phyloP scores from a whole-genome alignment of 352 stramenopile species.

The Globisporangium carolinianum region DNA sequence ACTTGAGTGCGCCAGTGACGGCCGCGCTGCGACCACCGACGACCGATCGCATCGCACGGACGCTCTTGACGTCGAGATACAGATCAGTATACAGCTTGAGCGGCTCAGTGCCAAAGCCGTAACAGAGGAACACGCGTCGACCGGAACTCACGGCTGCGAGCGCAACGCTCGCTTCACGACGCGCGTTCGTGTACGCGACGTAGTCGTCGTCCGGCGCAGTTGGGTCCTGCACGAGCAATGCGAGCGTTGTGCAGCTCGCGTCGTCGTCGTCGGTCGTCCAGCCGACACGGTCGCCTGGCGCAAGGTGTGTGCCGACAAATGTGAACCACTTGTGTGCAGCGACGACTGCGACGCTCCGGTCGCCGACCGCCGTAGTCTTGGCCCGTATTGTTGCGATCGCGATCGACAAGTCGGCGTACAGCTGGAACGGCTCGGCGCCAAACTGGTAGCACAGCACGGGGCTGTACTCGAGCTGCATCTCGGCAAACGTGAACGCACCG shows the following conservation, averaged over 20 bases:
- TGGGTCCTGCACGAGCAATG: conserved; percentile 23
- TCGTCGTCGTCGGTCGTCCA: conserved; percentile 30
- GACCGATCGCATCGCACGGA: conserved; percentile 42
- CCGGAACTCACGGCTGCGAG: conserved; percentile 43
- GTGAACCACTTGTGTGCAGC: conserved; percentile 37
- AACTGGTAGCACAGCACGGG: conserved; percentile 66
- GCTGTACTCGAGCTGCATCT: conserved; percentile 36
- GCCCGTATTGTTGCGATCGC: conserved; percentile 39
- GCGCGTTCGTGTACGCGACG: conserved; percentile 28
- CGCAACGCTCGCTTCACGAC: conserved; percentile 26
- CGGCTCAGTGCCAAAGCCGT: conserved; percentile 52
- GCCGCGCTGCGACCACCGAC: conserved; percentile 31
- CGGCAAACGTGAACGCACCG: conserved; percentile 44
- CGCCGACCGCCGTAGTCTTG: conserved; percentile 27
- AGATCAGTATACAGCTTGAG: conserved; percentile 37
- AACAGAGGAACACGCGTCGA: conserved; percentile 51
- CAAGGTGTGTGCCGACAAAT: conserved; percentile 40
- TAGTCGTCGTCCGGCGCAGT: conserved; percentile 30
- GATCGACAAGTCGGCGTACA: conserved; percentile 42
- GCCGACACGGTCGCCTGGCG: conserved; percentile 32
- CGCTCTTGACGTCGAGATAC: conserved; percentile 56
- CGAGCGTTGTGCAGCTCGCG: conserved; percentile 26
- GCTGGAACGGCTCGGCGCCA: conserved; percentile 41
- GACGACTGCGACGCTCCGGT: conserved; percentile 45
- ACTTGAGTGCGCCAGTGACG: conserved; percentile 40